phyloP scores from a whole-genome alignment of 2,329 filamentous ascomycete species.

The Aspergillus carbonarius region DNA sequence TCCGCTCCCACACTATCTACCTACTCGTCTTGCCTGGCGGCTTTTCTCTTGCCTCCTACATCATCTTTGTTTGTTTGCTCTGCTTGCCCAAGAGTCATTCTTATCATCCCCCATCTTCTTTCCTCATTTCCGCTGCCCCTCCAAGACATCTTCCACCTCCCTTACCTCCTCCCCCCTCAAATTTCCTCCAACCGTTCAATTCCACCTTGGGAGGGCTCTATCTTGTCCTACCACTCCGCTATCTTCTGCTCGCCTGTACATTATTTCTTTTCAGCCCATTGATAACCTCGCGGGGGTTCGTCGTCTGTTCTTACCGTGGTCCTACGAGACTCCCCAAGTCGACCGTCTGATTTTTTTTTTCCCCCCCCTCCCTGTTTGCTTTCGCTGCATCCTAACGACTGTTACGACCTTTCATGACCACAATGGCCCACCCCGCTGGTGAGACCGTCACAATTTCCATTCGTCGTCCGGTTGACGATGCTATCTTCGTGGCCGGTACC shows the following conservation, averaged over 20 bases:
- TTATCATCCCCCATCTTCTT: neutral
- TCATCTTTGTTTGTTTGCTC: conserved; percentile 13
- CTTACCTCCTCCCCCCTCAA: conserved; percentile 13
- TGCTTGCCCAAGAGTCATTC: conserved; percentile 6
- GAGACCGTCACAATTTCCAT: conserved; percentile 30
- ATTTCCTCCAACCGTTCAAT: conserved; percentile 12
- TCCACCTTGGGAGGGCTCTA: conserved; percentile 16
- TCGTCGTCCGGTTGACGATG: conserved; percentile 25
- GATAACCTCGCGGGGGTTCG: conserved; percentile 13
- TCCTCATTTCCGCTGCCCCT: conserved; percentile 16
- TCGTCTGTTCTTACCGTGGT: conserved; percentile 8
- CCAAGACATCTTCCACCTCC: conserved; percentile 8
- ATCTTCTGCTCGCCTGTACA: conserved; percentile 14
- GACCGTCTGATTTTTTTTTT: neutral
- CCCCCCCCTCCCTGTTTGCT: conserved; percentile 21
- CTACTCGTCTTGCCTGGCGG: neutral
- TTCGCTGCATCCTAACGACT: conserved; percentile 18
- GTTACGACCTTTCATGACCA: conserved; percentile 21
- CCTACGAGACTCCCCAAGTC: neutral
- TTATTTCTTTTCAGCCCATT: conserved; percentile 12
- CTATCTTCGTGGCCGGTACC: conserved; percentile 28
- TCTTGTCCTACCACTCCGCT: conserved; percentile 4
- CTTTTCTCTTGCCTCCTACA: conserved; percentile 9
- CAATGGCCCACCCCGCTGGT: conserved; percentile 20
- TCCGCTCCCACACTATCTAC: neutral